Evolutionary conservation across 768 basidiomycete species (phyloP), one percentile per base, ranked within the genome.

Genomic region (Serendipita sp.): DNA sequence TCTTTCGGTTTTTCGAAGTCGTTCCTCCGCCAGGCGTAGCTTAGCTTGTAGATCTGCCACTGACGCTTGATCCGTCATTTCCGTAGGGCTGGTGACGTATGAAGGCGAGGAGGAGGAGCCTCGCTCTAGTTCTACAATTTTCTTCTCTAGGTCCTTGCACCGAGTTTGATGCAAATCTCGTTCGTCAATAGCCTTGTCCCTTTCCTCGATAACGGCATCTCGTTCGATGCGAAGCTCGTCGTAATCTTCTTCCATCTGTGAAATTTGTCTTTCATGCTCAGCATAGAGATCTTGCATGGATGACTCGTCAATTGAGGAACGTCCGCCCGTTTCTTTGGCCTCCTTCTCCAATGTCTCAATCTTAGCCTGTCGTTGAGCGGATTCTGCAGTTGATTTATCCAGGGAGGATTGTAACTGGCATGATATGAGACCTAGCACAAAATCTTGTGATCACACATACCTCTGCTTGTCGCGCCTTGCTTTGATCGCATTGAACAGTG

Each of bases 221-320:
- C 53, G 20, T 26, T 58, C 53, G 53, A 58, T 58, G 20, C 53
- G 53, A 34, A 58, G 53, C 11, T 30, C 24, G 31, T 58, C 53
- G 30, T 58, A 58, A 33, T 58, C 53, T 26, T 30, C 4, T 26
- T 58, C 53, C 53, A 58, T 58, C 53, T 58, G 53, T 13, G 53
- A 5, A 58, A 58, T 58, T 34, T 58, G 53, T 4, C 53, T 13
- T 31, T 58, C 53, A 33, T 58, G 53, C 30, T 58, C 53, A 11
- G 53, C 53, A 20, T 58, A 58, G 24, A 58, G 53, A 28, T 58
- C 53, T 34, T 58, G 53, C 17, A 58, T 13, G 26, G 24, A 34
- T 11, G 53, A 58, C 33, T 58, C 53, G 53, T 58, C 53, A 31
- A 58, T 58, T 9, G 53, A 58, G 26, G 53, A 58, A n/a, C 53